Percentiles rank a stretch among this genome's conserved stretches.
Conservation (phyloP, 306 rosid genomes). For the Medicago truncatula region DNA sequence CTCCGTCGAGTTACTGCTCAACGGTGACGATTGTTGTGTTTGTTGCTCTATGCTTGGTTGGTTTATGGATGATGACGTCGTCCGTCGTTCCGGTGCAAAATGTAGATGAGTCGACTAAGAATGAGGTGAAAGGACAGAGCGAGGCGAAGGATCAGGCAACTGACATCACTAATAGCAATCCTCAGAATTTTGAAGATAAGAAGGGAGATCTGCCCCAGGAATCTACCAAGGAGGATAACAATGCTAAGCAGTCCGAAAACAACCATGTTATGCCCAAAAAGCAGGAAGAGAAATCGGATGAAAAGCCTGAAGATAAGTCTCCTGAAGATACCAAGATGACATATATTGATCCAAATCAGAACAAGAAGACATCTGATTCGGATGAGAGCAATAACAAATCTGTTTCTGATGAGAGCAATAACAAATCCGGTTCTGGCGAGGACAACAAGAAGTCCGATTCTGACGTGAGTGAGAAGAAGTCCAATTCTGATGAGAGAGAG, state of each 20-base stretch:
- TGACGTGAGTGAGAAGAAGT: constrained; percentile 45
- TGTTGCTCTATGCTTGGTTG: constrained; percentile 88
- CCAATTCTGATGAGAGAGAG: constrained; percentile 41
- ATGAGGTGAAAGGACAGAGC: constrained; percentile 50
- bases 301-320: constrained; percentile 48
- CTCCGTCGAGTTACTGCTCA: constrained; percentile 78
- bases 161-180: constrained; percentile 47
- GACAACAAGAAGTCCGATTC: constrained; percentile 46
- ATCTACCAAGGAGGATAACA: constrained; percentile 63
- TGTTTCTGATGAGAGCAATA: constrained; percentile 38
- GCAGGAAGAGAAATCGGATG: constrained; percentile 47
- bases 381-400: constrained; percentile 44
- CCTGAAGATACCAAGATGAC: constrained; percentile 51
- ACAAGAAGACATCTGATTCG: constrained; percentile 8
- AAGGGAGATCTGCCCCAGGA: constrained; percentile 79
- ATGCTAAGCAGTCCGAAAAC: constrained; percentile 40
- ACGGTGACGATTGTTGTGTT: constrained; percentile 82
- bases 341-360: constrained; percentile 46
- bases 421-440: constrained; percentile 36
- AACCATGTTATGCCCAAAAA: constrained; percentile 36
- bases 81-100: constrained; percentile 80
- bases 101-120: constrained; percentile 65
- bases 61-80: constrained; percentile 95
- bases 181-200: constrained; percentile 73
- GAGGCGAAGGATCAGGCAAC: constrained; percentile 51